Evolutionary conservation across 306 rosid genomes (phyloP).

Genomic region (Rubus idaeus): DNA sequence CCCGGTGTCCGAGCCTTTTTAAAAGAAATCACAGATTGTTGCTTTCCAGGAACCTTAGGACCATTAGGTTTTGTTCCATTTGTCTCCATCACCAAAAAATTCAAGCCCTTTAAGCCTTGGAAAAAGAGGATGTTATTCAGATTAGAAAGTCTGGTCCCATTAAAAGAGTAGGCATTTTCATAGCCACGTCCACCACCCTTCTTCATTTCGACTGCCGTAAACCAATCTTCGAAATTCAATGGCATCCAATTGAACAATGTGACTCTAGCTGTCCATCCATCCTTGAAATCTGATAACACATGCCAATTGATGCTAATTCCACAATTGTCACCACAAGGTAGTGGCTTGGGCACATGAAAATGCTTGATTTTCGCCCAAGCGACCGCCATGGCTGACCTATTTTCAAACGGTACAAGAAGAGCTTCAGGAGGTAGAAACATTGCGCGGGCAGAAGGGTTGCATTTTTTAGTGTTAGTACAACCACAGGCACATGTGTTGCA

Average conservation of each 20-base stretch:
- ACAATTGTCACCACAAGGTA: conserved; percentile 70
- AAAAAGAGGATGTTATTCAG: conserved; percentile 46
- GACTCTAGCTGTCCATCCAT: conserved; percentile 65
- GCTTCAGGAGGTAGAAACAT: conserved; percentile 55
- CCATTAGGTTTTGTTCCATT: conserved; percentile 38
- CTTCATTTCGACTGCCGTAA: conserved; percentile 49
- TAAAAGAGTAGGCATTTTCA: conserved; percentile 53
- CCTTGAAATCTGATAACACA: conserved; percentile 40
- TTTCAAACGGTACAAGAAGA: conserved; percentile 49
- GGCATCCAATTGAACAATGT: conserved; percentile 63
- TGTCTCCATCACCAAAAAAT: conserved; percentile 34
- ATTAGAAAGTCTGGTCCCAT: conserved; percentile 40
- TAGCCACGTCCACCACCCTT: conserved; percentile 34
- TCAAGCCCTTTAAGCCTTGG: conserved; percentile 46
- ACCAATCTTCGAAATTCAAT: conserved; percentile 47
- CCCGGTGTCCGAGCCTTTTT: conserved; percentile 33
- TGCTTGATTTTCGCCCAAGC: conserved; percentile 69
- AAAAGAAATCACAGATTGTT: conserved; percentile 61
- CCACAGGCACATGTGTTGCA: conserved; percentile 64
- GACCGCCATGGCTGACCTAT: conserved; percentile 35
- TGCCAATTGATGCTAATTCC: conserved; percentile 74
- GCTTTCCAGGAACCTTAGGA: conserved; percentile 62
- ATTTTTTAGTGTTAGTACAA: conserved; percentile 28
- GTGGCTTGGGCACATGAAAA: conserved; percentile 29
- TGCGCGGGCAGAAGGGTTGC: conserved; percentile 36